A percentile compares a stretch with the other conserved stretches of the same genome.
Conservation (phyloP, 495 filamentous ascomycete species). For the Terfezia claveryi region DNA sequence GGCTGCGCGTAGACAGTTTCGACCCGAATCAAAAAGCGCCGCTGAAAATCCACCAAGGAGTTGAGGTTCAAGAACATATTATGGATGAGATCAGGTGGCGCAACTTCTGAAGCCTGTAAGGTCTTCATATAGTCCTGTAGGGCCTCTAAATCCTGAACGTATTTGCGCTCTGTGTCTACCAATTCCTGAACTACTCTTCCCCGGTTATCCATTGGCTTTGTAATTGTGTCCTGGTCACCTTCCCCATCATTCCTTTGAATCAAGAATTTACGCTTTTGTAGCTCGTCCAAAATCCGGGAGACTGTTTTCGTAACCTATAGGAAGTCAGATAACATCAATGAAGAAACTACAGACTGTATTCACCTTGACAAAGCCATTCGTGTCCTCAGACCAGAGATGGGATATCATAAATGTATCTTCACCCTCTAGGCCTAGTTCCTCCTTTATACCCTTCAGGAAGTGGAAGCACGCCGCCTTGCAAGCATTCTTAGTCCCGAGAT, state of each 20-base stretch:
- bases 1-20: constrained; percentile 80
- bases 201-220: constrained; percentile 47
- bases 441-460: constrained; percentile 44
- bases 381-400: constrained; percentile 82
- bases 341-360: constrained; percentile 6
- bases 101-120: constrained; percentile 63
- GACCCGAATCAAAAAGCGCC: constrained; percentile 80
- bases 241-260: constrained; percentile 27
- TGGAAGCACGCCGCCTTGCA: constrained; percentile 43
- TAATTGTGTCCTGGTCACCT: constrained; percentile 24
- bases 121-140: constrained; percentile 80
- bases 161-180: constrained; percentile 84
- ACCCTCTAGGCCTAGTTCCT: constrained; percentile 50
- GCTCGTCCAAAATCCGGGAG: constrained; percentile 71
- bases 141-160: constrained; percentile 93
- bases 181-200: constrained; percentile 78
- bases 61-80: constrained; percentile 94
- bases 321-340: not conserved
- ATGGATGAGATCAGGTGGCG: constrained; percentile 78
- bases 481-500: constrained; percentile 16
- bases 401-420: constrained; percentile 77
- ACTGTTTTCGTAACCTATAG: constrained; percentile 54
- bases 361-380: constrained; percentile 91
- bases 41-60: constrained; percentile 79
- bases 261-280: constrained; percentile 51